Base-by-base conservation (phyloP, 768 basidiomycete genomes). In the Lactarius hengduanensis region DNA sequence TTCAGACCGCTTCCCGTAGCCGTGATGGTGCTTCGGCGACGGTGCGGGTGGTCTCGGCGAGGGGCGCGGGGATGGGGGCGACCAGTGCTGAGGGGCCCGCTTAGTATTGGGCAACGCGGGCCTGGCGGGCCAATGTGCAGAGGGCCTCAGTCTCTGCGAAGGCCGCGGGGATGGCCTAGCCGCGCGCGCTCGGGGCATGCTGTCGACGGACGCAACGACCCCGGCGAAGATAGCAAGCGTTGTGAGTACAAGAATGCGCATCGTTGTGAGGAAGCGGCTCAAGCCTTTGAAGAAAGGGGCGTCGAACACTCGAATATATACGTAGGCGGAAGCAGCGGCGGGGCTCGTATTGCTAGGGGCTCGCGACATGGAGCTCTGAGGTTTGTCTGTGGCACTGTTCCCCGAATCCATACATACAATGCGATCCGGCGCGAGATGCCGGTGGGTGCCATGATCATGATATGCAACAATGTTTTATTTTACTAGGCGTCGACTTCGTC, bases 241-340 rank as follows among this genome's bases (percentile, higher is more conserved):
- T n/a, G 57, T 57, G 45, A 65, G 16, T 2, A 57, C 59, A 10
- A 41, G 38, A 3, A 70, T 11, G 40, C 59, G 43, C 57, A 63
- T 63, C 38, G 61, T 56, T 4, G 30, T 20, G 15, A 4, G n/a
- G 41, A 9, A 11, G 45, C 11, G 38, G 58, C 5, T 32, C 8
- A 28, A 10, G n/a, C 38, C 28, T 7, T 4, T 22, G 4, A 30
- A 5, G 15, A 40, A 28, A 59, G 36, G 55, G 55, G 34, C 13
- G 55, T 32, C 47, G n/a, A 10, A 13, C 22, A 11, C 47, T 50
- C 11, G 47, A n/a, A 16, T 32, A 32, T 11, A 13, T 18, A 30
- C n/a, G n/a, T 36, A 32, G 55, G 30, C 26, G 22, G 53, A 22
- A 30, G 16, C 13, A 20, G 30, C 13, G 30, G 54, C 54, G 26